Evolutionary conservation across 352 stramenopile species (phyloP), one percentile per base, ranked within the genome.

Genomic region (Phytophthora podocarpi): DNA sequence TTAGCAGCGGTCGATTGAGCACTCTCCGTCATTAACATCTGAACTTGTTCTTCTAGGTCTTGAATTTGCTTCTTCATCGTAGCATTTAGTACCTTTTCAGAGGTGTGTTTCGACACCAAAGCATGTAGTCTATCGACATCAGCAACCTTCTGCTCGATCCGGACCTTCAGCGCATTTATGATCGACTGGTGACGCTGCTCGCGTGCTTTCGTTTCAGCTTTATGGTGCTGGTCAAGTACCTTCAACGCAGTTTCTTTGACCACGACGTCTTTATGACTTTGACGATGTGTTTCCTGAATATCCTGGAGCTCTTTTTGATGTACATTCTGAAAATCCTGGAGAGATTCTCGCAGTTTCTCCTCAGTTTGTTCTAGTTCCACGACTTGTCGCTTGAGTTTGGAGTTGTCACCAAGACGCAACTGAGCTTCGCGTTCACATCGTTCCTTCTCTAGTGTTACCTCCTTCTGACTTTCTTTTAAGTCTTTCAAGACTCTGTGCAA

Each of bases 121-220:
- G 55, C 23, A 3, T 46, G 40, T 2, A 55, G 28, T 45, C 54
- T 32, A n/a, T 42, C 39, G 6, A 56, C 23, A 35, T 64, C 57
- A 11, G 45, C 49, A 41, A 54, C 26, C 26, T 68, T 72, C 9
- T 59, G 49, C 13, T 59, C 39, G 3, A 68, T 64, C n/a, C 49
- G 42, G 21, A 32, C 39, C 20, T 68, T 59, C 13, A 68, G 21
- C 7, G 46, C 64, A 24, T 64, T 48, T 1, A 72, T 26, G 16
- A 67, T 45, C 16, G 28, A 43, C 27, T 72, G 47, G 3, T 67
- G 57, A 1, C 32, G 46, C 7, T 68, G 41, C 9, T 62, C 55
- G 11, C 24, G 42, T 5, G 28, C 24, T 15, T 35, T 23, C 6
- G 7, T 24, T 32, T 59, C 36, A 0, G 40, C 18, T 55, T 48